These are phyloP conservation scores for Acorus calamus DNA, from an alignment of 106 monocot genomes.

Conservation along the genomic window DNA sequence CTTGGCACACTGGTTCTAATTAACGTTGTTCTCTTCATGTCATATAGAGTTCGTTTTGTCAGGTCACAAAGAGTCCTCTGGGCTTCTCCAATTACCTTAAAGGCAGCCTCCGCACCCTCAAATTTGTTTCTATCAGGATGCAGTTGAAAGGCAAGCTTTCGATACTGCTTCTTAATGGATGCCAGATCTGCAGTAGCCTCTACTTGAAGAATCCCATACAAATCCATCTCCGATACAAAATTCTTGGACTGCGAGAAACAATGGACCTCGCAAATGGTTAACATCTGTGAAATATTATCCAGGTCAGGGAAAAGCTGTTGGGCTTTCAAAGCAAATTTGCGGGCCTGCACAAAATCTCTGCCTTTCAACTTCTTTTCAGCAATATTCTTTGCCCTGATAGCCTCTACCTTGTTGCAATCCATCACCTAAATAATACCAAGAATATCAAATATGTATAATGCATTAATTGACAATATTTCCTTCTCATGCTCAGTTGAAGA, in stretches of 20 bases:
- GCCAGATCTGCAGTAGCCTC: constrained; percentile 40
- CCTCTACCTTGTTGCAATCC: constrained; percentile 91
- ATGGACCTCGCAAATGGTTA: constrained; percentile 76
- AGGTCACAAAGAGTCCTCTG: constrained; percentile 36
- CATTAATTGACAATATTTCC: too few species aligned
- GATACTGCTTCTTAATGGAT: constrained; percentile 54
- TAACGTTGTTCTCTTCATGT: constrained; percentile 31
- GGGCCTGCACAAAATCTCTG: constrained; percentile 49
- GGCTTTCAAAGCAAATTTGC: constrained; percentile 48
- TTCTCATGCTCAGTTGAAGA: too few species aligned
- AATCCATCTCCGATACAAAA: constrained; percentile 33
- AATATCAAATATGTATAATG: too few species aligned
- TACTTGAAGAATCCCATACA: constrained; percentile 64
- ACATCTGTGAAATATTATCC: constrained; percentile 56
- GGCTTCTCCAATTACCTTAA: constrained; percentile 70
- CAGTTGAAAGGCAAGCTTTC: constrained; percentile 61
- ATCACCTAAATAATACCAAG: constrained; percentile 7
- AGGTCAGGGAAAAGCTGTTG: constrained; percentile 58
- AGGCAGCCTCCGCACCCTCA: constrained; percentile 71
- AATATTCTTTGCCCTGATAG: constrained; percentile 53
- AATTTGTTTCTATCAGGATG: constrained; percentile 87
- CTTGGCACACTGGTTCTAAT: neutral
- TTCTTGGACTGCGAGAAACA: constrained; percentile 33
- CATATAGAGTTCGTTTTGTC: constrained; percentile 38
- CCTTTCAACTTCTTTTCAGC: constrained; percentile 53